These are phyloP conservation scores for Mrakia gelida DNA, from an alignment of 768 basidiomycete species.

Conservation along the genomic window DNA sequence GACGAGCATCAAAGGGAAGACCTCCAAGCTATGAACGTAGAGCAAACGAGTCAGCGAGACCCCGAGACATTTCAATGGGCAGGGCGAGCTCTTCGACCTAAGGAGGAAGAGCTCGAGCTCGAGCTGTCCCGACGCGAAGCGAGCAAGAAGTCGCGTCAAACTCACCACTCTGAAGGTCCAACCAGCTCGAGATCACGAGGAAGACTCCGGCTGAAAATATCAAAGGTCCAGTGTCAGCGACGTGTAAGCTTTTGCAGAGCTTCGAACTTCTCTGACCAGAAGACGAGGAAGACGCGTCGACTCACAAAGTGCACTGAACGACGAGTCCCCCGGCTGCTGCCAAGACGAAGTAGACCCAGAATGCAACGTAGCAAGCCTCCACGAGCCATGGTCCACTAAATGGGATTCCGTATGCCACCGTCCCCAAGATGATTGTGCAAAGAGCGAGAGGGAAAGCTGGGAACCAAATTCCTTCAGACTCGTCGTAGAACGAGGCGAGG, in stretches of 20 bases:
- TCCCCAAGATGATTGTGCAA: slow-evolving; percentile 29
- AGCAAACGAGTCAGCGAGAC: no score
- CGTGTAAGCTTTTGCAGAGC: no score
- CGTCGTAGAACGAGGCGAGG: slow-evolving; percentile 31
- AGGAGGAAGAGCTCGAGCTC: no score
- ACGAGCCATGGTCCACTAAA: slow-evolving; percentile 29
- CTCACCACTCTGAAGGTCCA: slow-evolving; percentile 24
- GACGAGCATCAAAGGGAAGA: slow-evolving; percentile 33
- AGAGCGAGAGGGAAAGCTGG: slow-evolving; percentile 24
- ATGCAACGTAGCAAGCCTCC: slow-evolving; percentile 23
- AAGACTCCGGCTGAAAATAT: slow-evolving; percentile 18
- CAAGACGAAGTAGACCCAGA: slow-evolving; percentile 30
- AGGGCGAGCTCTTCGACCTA: no score
- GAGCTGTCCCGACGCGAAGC: no score
- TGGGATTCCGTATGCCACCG: slow-evolving; percentile 30
- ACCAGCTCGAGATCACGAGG: slow-evolving; percentile 19
- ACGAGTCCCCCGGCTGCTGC: slow-evolving; percentile 1
- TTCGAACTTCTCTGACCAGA: no score
- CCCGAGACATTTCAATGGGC: no score
- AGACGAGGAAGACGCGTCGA: not conserved
- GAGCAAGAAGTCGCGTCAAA: no score
- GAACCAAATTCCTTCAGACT: slow-evolving; percentile 31
- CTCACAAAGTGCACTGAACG: slow-evolving; percentile 32
- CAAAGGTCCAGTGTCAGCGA: no score
- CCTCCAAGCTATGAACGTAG: slow-evolving; percentile 5